These are phyloP conservation scores for Pseudocercospora fuligena DNA, from an alignment of 2,329 filamentous ascomycete genomes.

Conservation along the genomic window DNA sequence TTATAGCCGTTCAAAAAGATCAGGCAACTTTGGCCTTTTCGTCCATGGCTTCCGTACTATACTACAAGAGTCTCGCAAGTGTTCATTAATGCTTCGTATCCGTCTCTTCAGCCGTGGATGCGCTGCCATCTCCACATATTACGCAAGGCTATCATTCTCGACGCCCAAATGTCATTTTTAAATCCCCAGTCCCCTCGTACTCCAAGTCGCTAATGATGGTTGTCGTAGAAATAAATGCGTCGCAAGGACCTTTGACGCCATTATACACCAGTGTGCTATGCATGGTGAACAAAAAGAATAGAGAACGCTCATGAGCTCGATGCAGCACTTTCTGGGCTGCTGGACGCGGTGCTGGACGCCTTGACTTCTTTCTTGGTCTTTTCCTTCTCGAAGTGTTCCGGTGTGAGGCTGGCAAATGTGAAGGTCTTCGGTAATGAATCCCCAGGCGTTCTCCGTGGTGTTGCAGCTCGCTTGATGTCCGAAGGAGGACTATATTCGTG, in stretches of 20 bases:
- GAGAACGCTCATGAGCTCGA: constrained; percentile 20
- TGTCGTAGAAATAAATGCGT: constrained; percentile 8
- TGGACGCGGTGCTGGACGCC: constrained; percentile 21
- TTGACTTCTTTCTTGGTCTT: constrained; percentile 31
- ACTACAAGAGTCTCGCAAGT: constrained; percentile 4
- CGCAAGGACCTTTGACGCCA: neutral
- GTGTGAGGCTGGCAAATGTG: constrained; percentile 54
- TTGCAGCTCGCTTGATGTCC: constrained; percentile 42
- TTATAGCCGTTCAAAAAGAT: constrained; percentile 4
- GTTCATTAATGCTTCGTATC: neutral
- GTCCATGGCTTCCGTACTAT: neutral
- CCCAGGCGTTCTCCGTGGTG: constrained; percentile 39
- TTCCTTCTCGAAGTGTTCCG: constrained; percentile 48
- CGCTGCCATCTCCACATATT: constrained; percentile 5
- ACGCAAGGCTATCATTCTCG: neutral
- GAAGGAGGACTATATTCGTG: constrained; percentile 55
- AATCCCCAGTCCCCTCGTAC: neutral
- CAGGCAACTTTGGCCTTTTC: neutral
- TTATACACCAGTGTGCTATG: constrained; percentile 5
- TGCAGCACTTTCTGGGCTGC: constrained; percentile 29
- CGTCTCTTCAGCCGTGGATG: constrained; percentile 10
- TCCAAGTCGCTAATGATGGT: constrained; percentile 8
- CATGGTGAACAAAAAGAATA: neutral
- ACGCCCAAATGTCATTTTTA: constrained; percentile 2
- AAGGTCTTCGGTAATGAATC: constrained; percentile 49